Evolutionary conservation across 1,284 basidiomycete genomes (phyloP).

Genomic region (Apiotrichum sp.): DNA sequence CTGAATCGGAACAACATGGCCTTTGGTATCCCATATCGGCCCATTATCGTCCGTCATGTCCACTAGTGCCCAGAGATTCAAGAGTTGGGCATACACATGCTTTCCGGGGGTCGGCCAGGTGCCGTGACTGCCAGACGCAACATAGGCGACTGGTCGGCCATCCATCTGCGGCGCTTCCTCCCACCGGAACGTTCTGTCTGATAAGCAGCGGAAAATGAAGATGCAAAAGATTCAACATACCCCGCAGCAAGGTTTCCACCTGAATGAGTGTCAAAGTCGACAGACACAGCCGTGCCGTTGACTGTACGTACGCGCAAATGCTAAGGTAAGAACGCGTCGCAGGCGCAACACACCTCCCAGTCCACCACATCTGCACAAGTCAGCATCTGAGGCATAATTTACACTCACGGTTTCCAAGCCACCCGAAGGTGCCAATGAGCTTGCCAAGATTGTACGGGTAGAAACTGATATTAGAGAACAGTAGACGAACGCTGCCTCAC

Average conservation of each 20-base stretch:
- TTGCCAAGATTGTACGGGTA: slow-evolving; percentile 47
- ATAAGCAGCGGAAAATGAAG: slow-evolving; percentile 20
- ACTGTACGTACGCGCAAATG: slow-evolving; percentile 36
- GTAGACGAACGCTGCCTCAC: slow-evolving; percentile 6
- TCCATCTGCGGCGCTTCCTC: slow-evolving; percentile 26
- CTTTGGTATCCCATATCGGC: slow-evolving; percentile 41
- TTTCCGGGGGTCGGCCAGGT: slow-evolving; percentile 39
- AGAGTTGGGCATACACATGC: slow-evolving; percentile 36
- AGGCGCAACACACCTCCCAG: slow-evolving; percentile 33
- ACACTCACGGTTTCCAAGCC: slow-evolving; percentile 41
- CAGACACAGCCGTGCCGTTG: slow-evolving; percentile 36
- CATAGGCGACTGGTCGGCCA: slow-evolving; percentile 38
- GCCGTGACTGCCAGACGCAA: slow-evolving; percentile 41
- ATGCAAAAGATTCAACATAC: slow-evolving; percentile 6
- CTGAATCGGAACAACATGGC: slow-evolving; percentile 30
- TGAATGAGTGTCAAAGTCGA: slow-evolving; percentile 38
- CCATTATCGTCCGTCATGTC: slow-evolving; percentile 41
- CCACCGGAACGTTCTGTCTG: slow-evolving; percentile 36
- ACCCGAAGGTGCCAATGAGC: slow-evolving; percentile 34
- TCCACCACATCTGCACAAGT: slow-evolving; percentile 34
- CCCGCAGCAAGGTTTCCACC: slow-evolving; percentile 34
- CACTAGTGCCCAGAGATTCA: slow-evolving; percentile 32
- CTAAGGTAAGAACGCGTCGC: slow-evolving; percentile 1
- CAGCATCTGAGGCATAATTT: background rate
- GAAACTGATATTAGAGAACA: slow-evolving; percentile 17